Evolutionary conservation across 2,329 filamentous ascomycete genomes (phyloP).

Genomic region (Phaeoacremonium minimum): DNA sequence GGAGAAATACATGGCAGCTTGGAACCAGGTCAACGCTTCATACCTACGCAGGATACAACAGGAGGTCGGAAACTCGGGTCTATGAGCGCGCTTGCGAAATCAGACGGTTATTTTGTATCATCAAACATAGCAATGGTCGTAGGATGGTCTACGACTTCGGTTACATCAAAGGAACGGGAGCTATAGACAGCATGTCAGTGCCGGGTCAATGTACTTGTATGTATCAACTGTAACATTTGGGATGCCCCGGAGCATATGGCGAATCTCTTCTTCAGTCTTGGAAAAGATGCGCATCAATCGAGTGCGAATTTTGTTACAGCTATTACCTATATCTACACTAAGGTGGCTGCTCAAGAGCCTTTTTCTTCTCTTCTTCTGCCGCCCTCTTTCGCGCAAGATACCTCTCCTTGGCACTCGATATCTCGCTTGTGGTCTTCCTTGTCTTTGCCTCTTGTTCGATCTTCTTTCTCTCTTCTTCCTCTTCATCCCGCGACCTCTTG

Average conservation of each 20-base stretch:
- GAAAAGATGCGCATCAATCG: neutral
- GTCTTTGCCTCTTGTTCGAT: conserved; percentile 67
- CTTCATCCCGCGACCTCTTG: conserved; percentile 68
- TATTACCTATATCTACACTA: conserved; percentile 19
- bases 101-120: no score
- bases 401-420: conserved; percentile 73
- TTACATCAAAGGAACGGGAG: no score
- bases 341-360: conserved; percentile 24
- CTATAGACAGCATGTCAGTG: no score
- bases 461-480: conserved; percentile 58
- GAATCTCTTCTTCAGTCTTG: neutral
- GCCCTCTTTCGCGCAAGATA: conserved; percentile 75
- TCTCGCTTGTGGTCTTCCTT: conserved; percentile 71
- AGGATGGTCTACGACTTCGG: no score
- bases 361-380: conserved; percentile 64
- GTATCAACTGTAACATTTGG: no score
- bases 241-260: no score
- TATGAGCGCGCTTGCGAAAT: neutral
- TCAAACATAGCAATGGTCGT: no score
- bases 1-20: conserved; percentile 80
- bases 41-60: conserved; percentile 63
- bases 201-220: no score
- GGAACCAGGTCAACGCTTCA: conserved; percentile 68
- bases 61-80: conserved; percentile 29
- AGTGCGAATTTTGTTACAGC: no score